A percentile compares a stretch with the other conserved stretches of the same genome.
Evolutionary conservation across 2,329 filamentous ascomycete genomes (phyloP).

Genomic region (Calycina herbarum): DNA sequence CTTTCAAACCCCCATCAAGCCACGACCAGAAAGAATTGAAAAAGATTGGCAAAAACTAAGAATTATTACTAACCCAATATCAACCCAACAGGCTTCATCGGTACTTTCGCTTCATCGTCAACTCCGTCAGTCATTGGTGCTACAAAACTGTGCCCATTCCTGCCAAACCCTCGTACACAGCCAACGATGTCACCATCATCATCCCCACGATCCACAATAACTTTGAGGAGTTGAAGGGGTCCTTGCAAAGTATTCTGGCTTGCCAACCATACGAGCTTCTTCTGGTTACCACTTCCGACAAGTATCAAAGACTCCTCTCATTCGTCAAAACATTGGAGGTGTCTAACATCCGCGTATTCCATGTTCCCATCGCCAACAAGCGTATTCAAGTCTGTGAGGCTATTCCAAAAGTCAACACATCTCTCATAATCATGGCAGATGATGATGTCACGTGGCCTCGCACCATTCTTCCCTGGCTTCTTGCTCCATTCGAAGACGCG

Average conservation of each 20-base stretch:
- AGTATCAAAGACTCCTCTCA: conserved; percentile 65
- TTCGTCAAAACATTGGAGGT: conserved; percentile 62
- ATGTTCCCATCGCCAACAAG: conserved; percentile 88
- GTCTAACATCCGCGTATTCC: conserved; percentile 70
- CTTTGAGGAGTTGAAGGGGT: conserved; percentile 79
- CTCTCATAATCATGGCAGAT: conserved; percentile 89
- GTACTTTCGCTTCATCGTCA: conserved; percentile 82
- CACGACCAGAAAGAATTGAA: neutral
- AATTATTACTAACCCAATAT: neutral
- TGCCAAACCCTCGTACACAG: conserved; percentile 65
- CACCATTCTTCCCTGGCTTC: conserved; percentile 84
- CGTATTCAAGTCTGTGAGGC: conserved; percentile 90
- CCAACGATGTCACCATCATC: conserved; percentile 87
- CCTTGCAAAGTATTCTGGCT: conserved; percentile 73
- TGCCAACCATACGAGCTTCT: conserved; percentile 73
- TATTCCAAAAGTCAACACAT: conserved; percentile 78
- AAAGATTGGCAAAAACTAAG: neutral
- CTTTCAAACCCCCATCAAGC: neutral
- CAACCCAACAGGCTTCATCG: conserved; percentile 69
- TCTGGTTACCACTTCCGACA: conserved; percentile 83
- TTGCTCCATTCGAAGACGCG: conserved; percentile 86
- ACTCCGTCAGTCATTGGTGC: conserved; percentile 80
- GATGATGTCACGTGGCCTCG: conserved; percentile 93
- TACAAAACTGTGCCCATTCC: conserved; percentile 85
- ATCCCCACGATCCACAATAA: conserved; percentile 89